phyloP scores from a whole-genome alignment of 164 flowering plant species.

The Paratinospora sagittata region DNA sequence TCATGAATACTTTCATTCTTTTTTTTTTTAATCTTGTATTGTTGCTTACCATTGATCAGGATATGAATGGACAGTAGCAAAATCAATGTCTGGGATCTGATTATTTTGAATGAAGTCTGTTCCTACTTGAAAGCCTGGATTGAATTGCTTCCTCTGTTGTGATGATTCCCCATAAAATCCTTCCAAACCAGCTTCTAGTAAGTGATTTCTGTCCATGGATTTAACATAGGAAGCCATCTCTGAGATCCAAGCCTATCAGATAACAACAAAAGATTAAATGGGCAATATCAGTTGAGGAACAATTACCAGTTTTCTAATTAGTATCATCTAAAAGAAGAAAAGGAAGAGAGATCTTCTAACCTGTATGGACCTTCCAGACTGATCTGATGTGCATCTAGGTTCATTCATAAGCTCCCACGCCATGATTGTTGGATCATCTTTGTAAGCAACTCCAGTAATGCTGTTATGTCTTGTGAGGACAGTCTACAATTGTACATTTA shows the following conservation, averaged over 20 bases:
- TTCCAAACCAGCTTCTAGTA: conserved; percentile 70
- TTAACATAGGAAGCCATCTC: conserved; percentile 74
- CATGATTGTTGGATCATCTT: conserved; percentile 79
- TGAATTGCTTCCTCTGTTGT: conserved; percentile 31
- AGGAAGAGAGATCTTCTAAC: conserved; percentile 17
- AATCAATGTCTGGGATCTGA: conserved; percentile 56
- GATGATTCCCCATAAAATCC: conserved; percentile 63
- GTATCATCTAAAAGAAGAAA: background rate
- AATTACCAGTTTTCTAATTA: background rate
- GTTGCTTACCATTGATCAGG: conserved; percentile 59
- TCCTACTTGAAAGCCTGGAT: conserved; percentile 49
- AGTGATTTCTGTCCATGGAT: conserved; percentile 62
- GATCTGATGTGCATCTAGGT: conserved; percentile 61
- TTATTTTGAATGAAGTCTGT: conserved; percentile 73
- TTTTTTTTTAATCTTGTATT: no score
- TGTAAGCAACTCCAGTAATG: conserved; percentile 58
- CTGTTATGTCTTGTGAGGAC: conserved; percentile 61
- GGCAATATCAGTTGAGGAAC: no score
- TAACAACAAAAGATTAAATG: background rate
- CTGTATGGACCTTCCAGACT: conserved; percentile 54
- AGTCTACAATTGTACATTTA: conserved; percentile 25
- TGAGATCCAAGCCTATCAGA: conserved; percentile 55
- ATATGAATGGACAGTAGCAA: conserved; percentile 75
- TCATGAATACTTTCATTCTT: no score
- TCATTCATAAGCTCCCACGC: conserved; percentile 97